Evolutionary conservation across 495 filamentous ascomycete species (phyloP).

Genomic region (Hypoxylon crocopeplum): DNA sequence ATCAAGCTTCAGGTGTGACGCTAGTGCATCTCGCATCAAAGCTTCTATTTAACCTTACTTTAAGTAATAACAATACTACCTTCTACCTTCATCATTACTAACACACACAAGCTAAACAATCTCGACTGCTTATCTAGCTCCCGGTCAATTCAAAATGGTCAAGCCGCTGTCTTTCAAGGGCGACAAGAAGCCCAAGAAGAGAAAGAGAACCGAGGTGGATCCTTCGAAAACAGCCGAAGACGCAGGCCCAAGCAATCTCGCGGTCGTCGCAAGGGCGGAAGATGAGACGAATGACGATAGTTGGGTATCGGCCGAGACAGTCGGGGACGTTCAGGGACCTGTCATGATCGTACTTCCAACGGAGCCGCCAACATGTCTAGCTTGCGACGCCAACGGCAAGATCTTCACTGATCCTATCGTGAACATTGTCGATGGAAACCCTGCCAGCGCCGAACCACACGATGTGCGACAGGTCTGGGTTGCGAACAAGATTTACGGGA

Average conservation of each 20-base stretch:
- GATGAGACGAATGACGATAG: conserved; percentile 71
- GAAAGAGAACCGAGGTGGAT: conserved; percentile 68
- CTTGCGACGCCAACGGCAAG: conserved; percentile 82
- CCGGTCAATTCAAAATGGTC: conserved; percentile 56
- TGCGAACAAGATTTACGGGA: conserved; percentile 82
- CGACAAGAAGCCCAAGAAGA: conserved; percentile 93
- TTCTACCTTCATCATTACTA: no score
- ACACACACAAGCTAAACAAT: no score
- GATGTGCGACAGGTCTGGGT: conserved; percentile 96
- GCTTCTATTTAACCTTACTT: no score
- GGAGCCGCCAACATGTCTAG: conserved; percentile 69
- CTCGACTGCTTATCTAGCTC: no score
- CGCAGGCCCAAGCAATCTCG: conserved; percentile 48
- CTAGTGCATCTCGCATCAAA: no score
- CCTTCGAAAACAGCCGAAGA: conserved; percentile 39
- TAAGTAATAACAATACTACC: no score
- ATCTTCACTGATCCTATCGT: conserved; percentile 81
- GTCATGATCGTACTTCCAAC: conserved; percentile 81
- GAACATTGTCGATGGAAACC: conserved; percentile 82
- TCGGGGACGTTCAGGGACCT: conserved; percentile 80
- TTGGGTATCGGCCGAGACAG: conserved; percentile 87
- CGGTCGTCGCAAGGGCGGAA: conserved; percentile 43
- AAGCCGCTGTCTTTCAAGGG: conserved; percentile 94
- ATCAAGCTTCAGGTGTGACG: no score
- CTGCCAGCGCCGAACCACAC: conserved; percentile 84